Evolutionary conservation across 2,329 filamentous ascomycete genomes (phyloP).

Genomic region (Paecilomyces dactylethromorphus): DNA sequence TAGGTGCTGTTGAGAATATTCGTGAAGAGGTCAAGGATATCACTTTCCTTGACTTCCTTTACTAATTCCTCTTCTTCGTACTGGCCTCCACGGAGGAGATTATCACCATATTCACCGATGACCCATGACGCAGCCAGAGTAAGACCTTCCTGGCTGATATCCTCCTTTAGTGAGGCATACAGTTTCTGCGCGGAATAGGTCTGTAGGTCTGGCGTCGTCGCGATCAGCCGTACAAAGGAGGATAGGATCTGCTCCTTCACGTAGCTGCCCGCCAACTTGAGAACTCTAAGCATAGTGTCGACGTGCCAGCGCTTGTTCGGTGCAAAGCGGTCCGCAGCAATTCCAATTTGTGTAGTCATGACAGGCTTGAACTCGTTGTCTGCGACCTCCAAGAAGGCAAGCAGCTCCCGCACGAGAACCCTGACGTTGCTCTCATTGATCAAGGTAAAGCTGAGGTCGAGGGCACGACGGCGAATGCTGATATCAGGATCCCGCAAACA

Average conservation of each 20-base stretch:
- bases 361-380: constrained; percentile 98
- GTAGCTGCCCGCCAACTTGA: constrained; percentile 91
- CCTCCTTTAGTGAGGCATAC: constrained; percentile 83
- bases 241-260: constrained; percentile 97
- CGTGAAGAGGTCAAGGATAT: constrained; percentile 87
- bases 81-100: constrained; percentile 78
- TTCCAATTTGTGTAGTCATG: constrained; percentile 97
- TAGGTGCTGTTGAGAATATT: constrained; percentile 93
- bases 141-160: constrained; percentile 94
- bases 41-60: constrained; percentile 72
- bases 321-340: constrained; percentile 90
- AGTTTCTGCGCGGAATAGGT: constrained; percentile 96
- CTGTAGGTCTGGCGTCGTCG: constrained; percentile 88
- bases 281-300: constrained; percentile 90
- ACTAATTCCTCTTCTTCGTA: constrained; percentile 93
- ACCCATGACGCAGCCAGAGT: constrained; percentile 94
- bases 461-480: constrained; percentile 88
- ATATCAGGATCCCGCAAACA: constrained; percentile 96
- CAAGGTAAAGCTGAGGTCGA: constrained; percentile 94
- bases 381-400: constrained; percentile 93
- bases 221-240: constrained; percentile 91
- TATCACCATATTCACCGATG: constrained; percentile 93
- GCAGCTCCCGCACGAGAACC: constrained; percentile 82
- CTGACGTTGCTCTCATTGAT: constrained; percentile 97
- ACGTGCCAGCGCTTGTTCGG: constrained; percentile 98